Base-by-base conservation (phyloP, 2,329 filamentous ascomycete species). In the Endothia cerciana region DNA sequence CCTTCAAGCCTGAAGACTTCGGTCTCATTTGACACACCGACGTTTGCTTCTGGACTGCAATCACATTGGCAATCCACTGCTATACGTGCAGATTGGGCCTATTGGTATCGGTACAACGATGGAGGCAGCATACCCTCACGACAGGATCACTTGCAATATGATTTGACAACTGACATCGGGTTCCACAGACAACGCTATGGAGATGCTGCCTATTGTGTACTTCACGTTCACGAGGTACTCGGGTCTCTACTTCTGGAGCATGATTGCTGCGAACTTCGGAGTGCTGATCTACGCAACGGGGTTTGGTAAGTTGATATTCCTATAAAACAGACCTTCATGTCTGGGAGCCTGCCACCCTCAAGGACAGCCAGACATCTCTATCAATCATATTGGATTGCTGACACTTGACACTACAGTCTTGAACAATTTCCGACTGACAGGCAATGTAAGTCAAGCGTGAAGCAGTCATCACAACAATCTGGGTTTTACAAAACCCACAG, bases 171-270 rank as follows among this genome's bases (percentile, higher is more conserved):
- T 61, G 45, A 61, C 59, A 1, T 8, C 38, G 41, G 33, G 15
- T 28, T 19, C 11, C 25, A 30, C 45, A 61, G 59, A 51, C 30
- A 65, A 65, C 40, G 59, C 64, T 28, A 40, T 65, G 36, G 64
- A 65, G 13, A 65, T 65, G 53, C 40, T 65, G 2, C 64, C 64
- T 3, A 57, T 63, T 10, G 25, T 66, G 6, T 66, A 64, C 25
- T 66, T 66, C 30, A 66, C 65, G 22, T 66, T 66, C 36, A 55
- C 65, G 19, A 66, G 49, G 30, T 64, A 60, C 47, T 64, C 61
- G 17, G 76, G 78, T 1, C 70, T 78, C 1, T 80, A 80, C 68
- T 80, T 79, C 40, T 79, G 77, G 77, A 78, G 77, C 49, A 75
- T 79, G 49, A 60, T 78, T 8, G 67, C 73, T 5, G 72, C 77